These are phyloP conservation scores for Polygonum aviculare DNA, from an alignment of 148 eudicot genomes.

Conservation along the genomic window DNA sequence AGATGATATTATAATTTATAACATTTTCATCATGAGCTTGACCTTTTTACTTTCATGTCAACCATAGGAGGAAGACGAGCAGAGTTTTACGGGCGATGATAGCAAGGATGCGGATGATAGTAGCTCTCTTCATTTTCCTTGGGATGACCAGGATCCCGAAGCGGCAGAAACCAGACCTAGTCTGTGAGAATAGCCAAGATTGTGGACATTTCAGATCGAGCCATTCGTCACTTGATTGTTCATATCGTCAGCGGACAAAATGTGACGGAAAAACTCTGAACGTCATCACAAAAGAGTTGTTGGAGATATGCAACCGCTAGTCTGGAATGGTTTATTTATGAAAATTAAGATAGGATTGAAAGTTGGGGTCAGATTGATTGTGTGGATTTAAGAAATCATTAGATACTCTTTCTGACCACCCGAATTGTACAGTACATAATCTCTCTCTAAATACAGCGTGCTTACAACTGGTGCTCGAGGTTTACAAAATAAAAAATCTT, in stretches of 20 bases:
- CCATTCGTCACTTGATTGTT: not conserved
- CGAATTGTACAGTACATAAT: not conserved
- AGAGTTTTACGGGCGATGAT: not conserved
- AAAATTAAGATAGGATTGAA: not conserved
- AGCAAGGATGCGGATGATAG: not conserved
- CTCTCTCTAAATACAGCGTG: not conserved
- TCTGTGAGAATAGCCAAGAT: not conserved
- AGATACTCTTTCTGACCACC: not conserved
- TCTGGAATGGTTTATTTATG: not conserved
- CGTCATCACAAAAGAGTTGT: not conserved
- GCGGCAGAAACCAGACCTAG: not conserved
- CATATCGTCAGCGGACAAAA: not conserved
- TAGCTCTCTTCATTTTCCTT: not conserved
- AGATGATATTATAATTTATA: not conserved
- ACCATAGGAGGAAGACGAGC: not conserved
- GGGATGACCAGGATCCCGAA: not conserved
- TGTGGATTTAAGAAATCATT: not conserved
- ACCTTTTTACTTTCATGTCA: not conserved
- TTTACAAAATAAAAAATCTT: not conserved
- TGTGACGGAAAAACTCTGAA: not conserved
- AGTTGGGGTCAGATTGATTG: not conserved
- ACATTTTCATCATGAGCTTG: not conserved
- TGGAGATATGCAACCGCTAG: not conserved
- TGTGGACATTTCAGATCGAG: not conserved
- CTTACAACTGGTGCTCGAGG: not conserved